phyloP scores from a whole-genome alignment of 2,329 filamentous ascomycete genomes.

The Tolypocladium paradoxum region DNA sequence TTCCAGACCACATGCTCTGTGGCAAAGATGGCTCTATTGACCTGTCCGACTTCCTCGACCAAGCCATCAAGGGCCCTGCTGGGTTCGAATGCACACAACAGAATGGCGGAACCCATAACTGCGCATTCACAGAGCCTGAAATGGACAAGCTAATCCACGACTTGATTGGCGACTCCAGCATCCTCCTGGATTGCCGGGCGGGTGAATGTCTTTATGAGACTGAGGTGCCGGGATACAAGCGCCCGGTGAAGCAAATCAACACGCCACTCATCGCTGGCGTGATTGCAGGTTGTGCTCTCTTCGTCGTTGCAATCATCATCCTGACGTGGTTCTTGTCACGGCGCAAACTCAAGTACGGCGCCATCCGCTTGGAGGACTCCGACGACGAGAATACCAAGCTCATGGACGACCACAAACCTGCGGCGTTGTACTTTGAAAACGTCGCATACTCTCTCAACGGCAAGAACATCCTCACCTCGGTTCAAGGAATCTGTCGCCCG shows the following conservation, averaged over 20 bases:
- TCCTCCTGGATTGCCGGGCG: constrained; percentile 68
- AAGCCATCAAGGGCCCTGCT: constrained; percentile 79
- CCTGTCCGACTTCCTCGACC: constrained; percentile 74
- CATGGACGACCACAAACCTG: constrained; percentile 84
- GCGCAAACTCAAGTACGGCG: constrained; percentile 56
- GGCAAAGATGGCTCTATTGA: constrained; percentile 87
- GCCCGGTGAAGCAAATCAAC: constrained; percentile 89
- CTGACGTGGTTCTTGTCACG: constrained; percentile 80
- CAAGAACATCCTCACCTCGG: constrained; percentile 69
- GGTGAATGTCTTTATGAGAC: constrained; percentile 92
- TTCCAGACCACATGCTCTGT: constrained; percentile 86
- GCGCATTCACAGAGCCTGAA: constrained; percentile 78
- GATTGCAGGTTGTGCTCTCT: constrained; percentile 76
- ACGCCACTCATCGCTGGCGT: constrained; percentile 91
- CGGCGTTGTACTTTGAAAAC: constrained; percentile 77
- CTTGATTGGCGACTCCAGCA: constrained; percentile 87
- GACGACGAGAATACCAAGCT: constrained; percentile 81
- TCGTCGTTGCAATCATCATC: constrained; percentile 79
- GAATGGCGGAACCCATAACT: constrained; percentile 52
- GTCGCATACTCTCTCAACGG: constrained; percentile 81
- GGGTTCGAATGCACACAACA: constrained; percentile 64
- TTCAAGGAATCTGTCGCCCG: constrained; percentile 80
- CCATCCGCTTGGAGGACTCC: constrained; percentile 77
- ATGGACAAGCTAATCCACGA: constrained; percentile 85
- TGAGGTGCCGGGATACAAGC: constrained; percentile 81